A percentile compares a stretch with the other conserved stretches of the same genome.
Conservation (phyloP, 805 yeast species). For the Candida krabiensis region DNA sequence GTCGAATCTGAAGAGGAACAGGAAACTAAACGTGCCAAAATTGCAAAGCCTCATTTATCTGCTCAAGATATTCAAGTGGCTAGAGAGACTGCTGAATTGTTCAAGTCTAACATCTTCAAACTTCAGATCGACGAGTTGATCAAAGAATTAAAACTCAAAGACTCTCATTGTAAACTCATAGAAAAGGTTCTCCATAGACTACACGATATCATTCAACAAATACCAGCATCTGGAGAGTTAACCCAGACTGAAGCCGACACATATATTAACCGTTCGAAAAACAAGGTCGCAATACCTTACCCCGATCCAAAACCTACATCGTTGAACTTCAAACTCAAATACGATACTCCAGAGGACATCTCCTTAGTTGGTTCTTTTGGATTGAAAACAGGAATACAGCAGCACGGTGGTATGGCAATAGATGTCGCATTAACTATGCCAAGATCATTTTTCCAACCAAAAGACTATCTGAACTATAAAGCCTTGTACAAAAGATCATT, state of each 20-base stretch:
- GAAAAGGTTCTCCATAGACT: conserved; percentile 76
- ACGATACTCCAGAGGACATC: conserved; percentile 67
- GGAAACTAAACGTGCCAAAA: conserved; percentile 12
- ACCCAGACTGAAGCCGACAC: conserved; percentile 60
- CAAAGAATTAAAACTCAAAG: conserved; percentile 75
- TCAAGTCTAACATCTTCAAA: conserved; percentile 94
- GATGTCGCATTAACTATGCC: conserved; percentile 90
- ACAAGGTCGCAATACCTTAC: conserved; percentile 71
- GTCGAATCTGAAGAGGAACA: conserved; percentile 10
- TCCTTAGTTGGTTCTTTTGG: conserved; percentile 89
- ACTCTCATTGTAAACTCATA: conserved; percentile 59
- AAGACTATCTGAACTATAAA: conserved; percentile 88
- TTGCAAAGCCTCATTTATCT: conserved; percentile 36
- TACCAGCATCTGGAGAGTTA: conserved; percentile 56
- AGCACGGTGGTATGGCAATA: conserved; percentile 59
- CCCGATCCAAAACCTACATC: conserved; percentile 82
- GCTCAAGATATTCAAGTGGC: conserved; percentile 90
- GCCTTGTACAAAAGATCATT: conserved; percentile 88
- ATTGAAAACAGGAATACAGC: conserved; percentile 73
- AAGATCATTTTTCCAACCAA: conserved; percentile 65
- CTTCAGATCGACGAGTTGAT: conserved; percentile 90
- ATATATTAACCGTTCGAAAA: conserved; percentile 42
- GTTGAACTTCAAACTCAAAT: conserved; percentile 70
- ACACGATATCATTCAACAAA: conserved; percentile 62
- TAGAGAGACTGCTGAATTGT: conserved; percentile 89